phyloP scores from a whole-genome alignment of 2,329 filamentous ascomycete genomes.

The Didymella exigua region DNA sequence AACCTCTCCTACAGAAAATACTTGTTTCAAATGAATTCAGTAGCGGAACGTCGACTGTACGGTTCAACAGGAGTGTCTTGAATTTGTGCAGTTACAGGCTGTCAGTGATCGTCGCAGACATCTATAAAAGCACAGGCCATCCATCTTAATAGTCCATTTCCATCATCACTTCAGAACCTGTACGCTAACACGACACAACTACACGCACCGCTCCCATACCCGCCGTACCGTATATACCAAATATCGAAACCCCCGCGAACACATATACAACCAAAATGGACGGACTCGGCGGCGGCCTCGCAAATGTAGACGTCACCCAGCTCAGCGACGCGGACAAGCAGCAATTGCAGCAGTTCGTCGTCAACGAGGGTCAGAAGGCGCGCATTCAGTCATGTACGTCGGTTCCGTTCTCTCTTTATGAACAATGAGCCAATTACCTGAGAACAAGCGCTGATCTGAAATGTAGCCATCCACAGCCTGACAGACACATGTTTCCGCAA shows the following conservation, averaged over 20 bases:
- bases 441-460: background rate
- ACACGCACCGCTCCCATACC: background rate
- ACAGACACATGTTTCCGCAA: slow-evolving; percentile 92
- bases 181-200: slow-evolving; percentile 19
- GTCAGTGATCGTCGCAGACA: background rate
- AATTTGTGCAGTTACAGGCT: no score
- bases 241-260: background rate
- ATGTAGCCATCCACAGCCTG: slow-evolving; percentile 64
- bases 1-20: no score
- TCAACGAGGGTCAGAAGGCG: slow-evolving; percentile 85
- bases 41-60: background rate
- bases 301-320: slow-evolving; percentile 69
- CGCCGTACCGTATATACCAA: no score
- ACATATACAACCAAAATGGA: slow-evolving; percentile 31
- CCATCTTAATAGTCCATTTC: slow-evolving; percentile 1
- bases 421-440: background rate
- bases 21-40: no score
- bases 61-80: background rate
- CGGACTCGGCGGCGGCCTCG: slow-evolving; percentile 50
- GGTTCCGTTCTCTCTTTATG: background rate
- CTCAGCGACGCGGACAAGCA: slow-evolving; percentile 82
- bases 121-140: background rate
- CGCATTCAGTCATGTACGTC: slow-evolving; percentile 60
- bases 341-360: slow-evolving; percentile 84
- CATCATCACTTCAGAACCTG: slow-evolving; percentile 9